Percentiles rank a stretch among this genome's conserved stretches.
phyloP scores from a whole-genome alignment of 306 rosid genomes.

The Ceratonia siliqua region DNA sequence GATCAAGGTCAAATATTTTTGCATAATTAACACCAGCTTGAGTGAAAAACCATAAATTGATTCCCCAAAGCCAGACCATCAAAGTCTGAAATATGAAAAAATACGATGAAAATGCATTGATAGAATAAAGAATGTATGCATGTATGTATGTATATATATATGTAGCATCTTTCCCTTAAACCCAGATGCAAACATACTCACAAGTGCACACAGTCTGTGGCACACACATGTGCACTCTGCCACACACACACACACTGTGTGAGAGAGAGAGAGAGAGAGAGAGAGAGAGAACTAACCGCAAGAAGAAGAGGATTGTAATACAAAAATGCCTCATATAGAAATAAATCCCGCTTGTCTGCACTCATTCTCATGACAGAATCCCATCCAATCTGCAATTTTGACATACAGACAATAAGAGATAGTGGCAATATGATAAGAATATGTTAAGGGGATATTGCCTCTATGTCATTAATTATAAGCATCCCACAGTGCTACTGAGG shows the following conservation, averaged over 20 bases:
- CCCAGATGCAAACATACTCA: constrained; percentile 28
- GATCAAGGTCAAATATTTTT: constrained; percentile 90
- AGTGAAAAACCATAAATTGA: constrained; percentile 82
- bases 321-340: constrained; percentile 95
- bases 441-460: constrained; percentile 4
- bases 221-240: background rate
- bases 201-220: background rate
- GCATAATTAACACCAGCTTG: constrained; percentile 69
- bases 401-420: constrained; percentile 29
- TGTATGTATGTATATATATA: too few relatives aligned
- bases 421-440: constrained; percentile 30
- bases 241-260: background rate
- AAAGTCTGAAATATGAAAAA: constrained; percentile 70
- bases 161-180: constrained; percentile 20
- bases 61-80: constrained; percentile 99
- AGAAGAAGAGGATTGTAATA: constrained; percentile 97
- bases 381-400: constrained; percentile 84
- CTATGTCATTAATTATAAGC: constrained; percentile 14
- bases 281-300: constrained; percentile 61
- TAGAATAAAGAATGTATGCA: constrained; percentile 24
- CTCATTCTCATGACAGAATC: constrained; percentile 99
- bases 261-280: background rate
- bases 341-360: constrained; percentile 82
- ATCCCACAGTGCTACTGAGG: constrained; percentile 7
- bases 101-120: constrained; percentile 22